A percentile compares a stretch with the other conserved stretches of the same genome.
Conservation (phyloP, 2,329 filamentous ascomycete genomes). For the Fusarium pseudonygamai region DNA sequence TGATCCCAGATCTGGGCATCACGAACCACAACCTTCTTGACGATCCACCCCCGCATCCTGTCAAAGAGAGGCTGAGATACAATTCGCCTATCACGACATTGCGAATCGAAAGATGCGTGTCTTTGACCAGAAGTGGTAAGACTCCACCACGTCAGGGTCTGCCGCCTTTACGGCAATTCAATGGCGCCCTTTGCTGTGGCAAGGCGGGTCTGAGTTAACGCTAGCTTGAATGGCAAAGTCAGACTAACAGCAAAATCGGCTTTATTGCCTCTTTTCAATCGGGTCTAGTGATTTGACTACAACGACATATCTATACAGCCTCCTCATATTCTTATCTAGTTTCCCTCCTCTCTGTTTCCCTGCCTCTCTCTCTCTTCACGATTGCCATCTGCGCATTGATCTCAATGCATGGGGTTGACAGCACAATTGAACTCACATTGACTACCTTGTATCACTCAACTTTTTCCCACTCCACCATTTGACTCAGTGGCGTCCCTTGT, state of each 20-base stretch:
- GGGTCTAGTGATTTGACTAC: conserved; percentile 23
- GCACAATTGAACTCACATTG: conserved; percentile 10
- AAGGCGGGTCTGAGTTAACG: conserved; percentile 26
- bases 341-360: not conserved
- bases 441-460: conserved; percentile 21
- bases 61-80: conserved; percentile 13
- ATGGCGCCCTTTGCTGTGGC: conserved; percentile 15
- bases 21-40: conserved; percentile 16
- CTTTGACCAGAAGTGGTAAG: conserved; percentile 28
- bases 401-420: not conserved
- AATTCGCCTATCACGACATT: conserved; percentile 8
- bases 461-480: conserved; percentile 20
- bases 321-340: conserved; percentile 19
- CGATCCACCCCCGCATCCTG: conserved; percentile 41
- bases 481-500: conserved; percentile 18
- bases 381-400: conserved; percentile 1
- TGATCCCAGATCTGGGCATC: conserved; percentile 5
- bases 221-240: conserved; percentile 33
- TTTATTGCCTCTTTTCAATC: conserved; percentile 32
- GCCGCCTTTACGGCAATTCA: conserved; percentile 16
- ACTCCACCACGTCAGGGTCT: conserved; percentile 28
- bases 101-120: conserved; percentile 13
- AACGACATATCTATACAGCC: conserved; percentile 24
- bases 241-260: conserved; percentile 23
- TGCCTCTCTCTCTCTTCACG: conserved; percentile 2